Percentiles rank a stretch among this genome's conserved stretches.
Evolutionary conservation across 176 grass and related monocot species (phyloP).

Genomic region (Elaeis guineensis): DNA sequence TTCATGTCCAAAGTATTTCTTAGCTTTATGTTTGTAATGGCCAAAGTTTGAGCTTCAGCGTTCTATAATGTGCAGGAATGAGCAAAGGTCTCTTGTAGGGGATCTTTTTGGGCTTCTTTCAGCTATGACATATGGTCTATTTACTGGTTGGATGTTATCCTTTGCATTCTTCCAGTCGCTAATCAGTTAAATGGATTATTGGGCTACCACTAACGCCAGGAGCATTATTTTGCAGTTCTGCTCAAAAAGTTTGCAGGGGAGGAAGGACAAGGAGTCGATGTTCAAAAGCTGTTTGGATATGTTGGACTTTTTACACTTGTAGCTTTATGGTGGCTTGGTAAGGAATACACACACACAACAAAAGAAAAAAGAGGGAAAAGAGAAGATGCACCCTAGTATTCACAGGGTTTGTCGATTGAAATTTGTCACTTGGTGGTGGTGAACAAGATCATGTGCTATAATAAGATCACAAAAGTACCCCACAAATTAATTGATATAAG

Average conservation of each 20-base stretch:
- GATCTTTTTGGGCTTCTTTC: conserved; percentile 95
- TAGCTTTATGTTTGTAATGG: conserved; percentile 5
- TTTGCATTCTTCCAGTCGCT: background rate
- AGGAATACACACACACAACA: background rate
- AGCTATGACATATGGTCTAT: conserved; percentile 74
- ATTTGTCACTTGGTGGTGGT: too few species aligned
- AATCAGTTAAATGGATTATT: too few species aligned
- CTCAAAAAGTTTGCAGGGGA: conserved; percentile 95
- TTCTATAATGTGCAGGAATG: conserved; percentile 37
- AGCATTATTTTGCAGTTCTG: conserved; percentile 40
- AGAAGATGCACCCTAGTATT: too few species aligned
- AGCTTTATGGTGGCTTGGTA: conserved; percentile 98
- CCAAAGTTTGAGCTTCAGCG: conserved; percentile 15
- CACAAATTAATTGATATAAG: too few species aligned
- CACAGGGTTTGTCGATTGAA: too few species aligned
- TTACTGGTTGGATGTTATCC: conserved; percentile 46
- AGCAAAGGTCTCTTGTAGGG: conserved; percentile 71
- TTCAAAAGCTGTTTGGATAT: conserved; percentile 97
- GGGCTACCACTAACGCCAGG: too few species aligned
- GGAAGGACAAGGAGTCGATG: conserved; percentile 78
- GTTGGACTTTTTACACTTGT: conserved; percentile 69
- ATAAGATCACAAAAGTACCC: too few species aligned
- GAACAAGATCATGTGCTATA: too few species aligned
- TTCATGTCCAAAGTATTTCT: background rate
- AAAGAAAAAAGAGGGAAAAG: too few species aligned